Percentiles rank a stretch among this genome's conserved stretches.
Conservation (phyloP, 2,329 filamentous ascomycete genomes). For the Cladobotryum protrusum region DNA sequence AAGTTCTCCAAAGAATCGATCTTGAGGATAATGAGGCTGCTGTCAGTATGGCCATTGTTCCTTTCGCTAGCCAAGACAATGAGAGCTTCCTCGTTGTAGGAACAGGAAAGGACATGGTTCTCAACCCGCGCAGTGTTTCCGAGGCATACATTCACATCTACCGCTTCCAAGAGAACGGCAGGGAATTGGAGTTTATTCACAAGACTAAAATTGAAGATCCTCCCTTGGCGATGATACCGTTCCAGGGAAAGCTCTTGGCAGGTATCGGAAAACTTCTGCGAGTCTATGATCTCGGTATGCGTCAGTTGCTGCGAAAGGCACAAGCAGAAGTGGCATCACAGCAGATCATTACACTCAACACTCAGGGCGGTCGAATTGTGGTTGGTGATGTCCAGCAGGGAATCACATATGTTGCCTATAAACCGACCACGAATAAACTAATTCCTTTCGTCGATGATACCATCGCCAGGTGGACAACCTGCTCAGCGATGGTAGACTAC, state of each 20-base stretch:
- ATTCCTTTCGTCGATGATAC: conserved; percentile 93
- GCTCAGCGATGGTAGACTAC: conserved; percentile 92
- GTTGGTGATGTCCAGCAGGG: conserved; percentile 91
- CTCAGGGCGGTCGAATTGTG: conserved; percentile 84
- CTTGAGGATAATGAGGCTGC: conserved; percentile 87
- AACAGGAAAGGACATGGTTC: conserved; percentile 82
- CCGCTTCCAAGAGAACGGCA: conserved; percentile 80
- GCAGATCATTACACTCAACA: conserved; percentile 82
- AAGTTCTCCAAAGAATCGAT: conserved; percentile 70
- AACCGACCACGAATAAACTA: conserved; percentile 81
- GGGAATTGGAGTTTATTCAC: conserved; percentile 86
- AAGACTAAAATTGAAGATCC: conserved; percentile 91
- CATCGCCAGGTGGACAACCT: conserved; percentile 83
- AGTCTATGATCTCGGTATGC: conserved; percentile 89
- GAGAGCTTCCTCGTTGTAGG: conserved; percentile 91
- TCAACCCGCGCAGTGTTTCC: conserved; percentile 67
- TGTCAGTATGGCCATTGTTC: conserved; percentile 74
- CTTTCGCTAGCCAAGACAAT: conserved; percentile 82
- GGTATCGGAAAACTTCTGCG: conserved; percentile 77
- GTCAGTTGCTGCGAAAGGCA: conserved; percentile 85
- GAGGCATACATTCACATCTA: conserved; percentile 90
- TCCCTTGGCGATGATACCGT: conserved; percentile 81
- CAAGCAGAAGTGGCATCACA: conserved; percentile 74
- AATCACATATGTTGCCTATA: conserved; percentile 88
- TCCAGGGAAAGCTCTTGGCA: conserved; percentile 84